Conservation (phyloP, 148 eudicot genomes). For the Rhododendron ferrugineum region DNA sequence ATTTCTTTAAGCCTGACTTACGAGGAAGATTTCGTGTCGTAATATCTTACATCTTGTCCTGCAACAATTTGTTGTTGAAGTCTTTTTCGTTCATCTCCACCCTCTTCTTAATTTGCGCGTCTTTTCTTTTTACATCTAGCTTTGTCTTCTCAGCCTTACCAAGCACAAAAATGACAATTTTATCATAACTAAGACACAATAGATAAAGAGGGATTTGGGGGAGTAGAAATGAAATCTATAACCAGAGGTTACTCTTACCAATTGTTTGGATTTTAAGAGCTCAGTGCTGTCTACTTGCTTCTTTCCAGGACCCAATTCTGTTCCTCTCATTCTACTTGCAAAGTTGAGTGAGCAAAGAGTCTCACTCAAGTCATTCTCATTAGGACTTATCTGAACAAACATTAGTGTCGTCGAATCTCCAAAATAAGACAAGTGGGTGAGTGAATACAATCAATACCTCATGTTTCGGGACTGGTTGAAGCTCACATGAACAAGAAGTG, state of each 20-base stretch:
- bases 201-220: background rate
- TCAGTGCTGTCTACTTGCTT: constrained; percentile 78
- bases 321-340: constrained; percentile 92
- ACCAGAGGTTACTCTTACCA: constrained; percentile 35
- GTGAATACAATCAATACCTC: no score
- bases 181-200: background rate
- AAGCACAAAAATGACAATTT: background rate
- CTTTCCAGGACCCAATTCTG: constrained; percentile 95
- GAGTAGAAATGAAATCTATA: background rate
- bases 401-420: constrained; percentile 91
- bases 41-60: constrained; percentile 62
- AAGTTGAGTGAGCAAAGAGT: constrained; percentile 95
- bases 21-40: background rate
- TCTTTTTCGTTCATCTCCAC: constrained; percentile 84
- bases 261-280: constrained; percentile 64
- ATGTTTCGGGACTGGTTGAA: no score
- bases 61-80: constrained; percentile 63
- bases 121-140: constrained; percentile 70
- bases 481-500: no score
- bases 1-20: background rate
- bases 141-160: constrained; percentile 70
- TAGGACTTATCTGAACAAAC: constrained; percentile 94
- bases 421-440: no score
- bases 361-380: constrained; percentile 78
- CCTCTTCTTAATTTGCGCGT: constrained; percentile 70